phyloP scores from a whole-genome alignment of 2,329 filamentous ascomycete species.

The Nemania sp. region DNA sequence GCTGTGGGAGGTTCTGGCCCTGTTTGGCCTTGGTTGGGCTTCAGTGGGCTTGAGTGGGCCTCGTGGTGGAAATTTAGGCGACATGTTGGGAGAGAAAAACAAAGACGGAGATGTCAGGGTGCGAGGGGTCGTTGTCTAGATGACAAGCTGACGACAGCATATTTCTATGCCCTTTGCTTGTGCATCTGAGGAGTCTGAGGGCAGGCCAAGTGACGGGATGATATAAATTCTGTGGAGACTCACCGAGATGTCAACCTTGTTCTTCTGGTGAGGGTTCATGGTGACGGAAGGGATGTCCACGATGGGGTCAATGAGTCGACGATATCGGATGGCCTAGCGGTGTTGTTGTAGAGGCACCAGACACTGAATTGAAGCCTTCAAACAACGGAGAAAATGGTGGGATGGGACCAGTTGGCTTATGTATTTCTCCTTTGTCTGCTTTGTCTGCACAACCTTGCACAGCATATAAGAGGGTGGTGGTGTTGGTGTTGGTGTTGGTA shows the following conservation, averaged over 20 bases:
- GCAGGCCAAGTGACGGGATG: conserved; percentile 1
- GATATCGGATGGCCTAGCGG: not conserved
- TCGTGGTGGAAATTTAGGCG: not conserved
- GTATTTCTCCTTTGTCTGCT: too few species aligned
- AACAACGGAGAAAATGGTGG: not conserved
- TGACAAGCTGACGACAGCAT: not conserved
- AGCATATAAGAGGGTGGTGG: not conserved
- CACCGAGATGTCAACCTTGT: conserved; percentile 96
- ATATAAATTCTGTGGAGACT: conserved; percentile 46
- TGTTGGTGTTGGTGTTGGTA: conserved; percentile 13
- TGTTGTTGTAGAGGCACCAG: not conserved
- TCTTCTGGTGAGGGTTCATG: conserved; percentile 98
- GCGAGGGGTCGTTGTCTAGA: not conserved
- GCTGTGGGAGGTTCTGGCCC: not conserved
- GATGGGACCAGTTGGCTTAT: not conserved
- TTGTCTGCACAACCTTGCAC: too few species aligned
- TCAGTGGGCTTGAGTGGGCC: not conserved
- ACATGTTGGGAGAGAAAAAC: conserved; percentile 6
- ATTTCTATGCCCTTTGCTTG: not conserved
- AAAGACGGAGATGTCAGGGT: conserved; percentile 7
- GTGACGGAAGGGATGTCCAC: conserved; percentile 37
- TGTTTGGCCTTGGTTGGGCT: not conserved
- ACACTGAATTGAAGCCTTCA: not conserved
- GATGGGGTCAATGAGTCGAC: conserved; percentile 1
- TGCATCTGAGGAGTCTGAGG: not conserved